phyloP scores from a whole-genome alignment of 495 filamentous ascomycete species.

The Penicillium atrosanguineum region DNA sequence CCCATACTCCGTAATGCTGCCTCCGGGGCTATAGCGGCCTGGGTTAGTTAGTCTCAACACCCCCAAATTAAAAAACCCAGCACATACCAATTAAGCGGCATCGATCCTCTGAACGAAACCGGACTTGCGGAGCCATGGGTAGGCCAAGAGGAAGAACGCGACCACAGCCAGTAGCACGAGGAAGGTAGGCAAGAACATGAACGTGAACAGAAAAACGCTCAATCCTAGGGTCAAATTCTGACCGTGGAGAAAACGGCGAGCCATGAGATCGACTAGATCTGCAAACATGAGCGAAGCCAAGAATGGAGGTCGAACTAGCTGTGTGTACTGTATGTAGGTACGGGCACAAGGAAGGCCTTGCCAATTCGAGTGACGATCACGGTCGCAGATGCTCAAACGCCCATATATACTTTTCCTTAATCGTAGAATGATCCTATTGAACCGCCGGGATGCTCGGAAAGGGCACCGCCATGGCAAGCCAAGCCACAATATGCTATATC shows the following conservation, averaged over 20 bases:
- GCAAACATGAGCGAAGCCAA: conserved; percentile 7
- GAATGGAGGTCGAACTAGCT: neutral
- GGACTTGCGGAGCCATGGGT: conserved; percentile 30
- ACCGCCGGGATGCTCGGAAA: neutral
- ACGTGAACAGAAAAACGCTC: conserved; percentile 38
- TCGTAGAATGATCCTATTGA: neutral
- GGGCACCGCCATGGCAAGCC: neutral
- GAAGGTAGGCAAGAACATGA: conserved; percentile 42
- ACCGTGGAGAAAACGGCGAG: conserved; percentile 29
- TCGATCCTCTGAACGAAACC: neutral
- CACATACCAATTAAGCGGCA: neutral
- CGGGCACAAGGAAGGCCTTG: neutral
- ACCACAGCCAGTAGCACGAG: conserved; percentile 37
- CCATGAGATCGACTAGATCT: conserved; percentile 26
- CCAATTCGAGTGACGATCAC: neutral
- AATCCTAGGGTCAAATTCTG: conserved; percentile 35
- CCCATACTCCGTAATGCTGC: conserved; percentile 2
- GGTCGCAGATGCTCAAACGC: neutral
- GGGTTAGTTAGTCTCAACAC: neutral
- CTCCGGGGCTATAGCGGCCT: neutral
- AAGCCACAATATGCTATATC: neutral
- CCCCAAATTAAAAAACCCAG: neutral
- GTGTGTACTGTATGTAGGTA: neutral
- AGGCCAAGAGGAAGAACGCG: conserved; percentile 34
- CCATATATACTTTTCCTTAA: neutral